Base-by-base conservation (phyloP, 495 filamentous ascomycete species). In the Penicillium antarcticum region DNA sequence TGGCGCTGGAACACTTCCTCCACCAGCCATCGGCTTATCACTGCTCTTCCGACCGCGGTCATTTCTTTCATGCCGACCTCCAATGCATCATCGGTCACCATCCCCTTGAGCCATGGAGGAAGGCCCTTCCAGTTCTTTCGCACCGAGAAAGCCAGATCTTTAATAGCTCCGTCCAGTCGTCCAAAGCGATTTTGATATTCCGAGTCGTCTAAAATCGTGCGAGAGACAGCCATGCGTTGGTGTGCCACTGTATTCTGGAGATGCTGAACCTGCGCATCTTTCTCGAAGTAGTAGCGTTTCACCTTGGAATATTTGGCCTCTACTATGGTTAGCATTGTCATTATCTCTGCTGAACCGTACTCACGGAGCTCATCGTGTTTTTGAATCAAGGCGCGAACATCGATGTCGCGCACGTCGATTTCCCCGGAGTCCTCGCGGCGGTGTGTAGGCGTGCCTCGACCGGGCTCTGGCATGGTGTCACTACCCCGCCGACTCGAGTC, bases 261-360 rank as follows among this genome's bases (percentile, higher is more conserved):
- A 61, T 91, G 87, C 65, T 97, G 90, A 10, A 98, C 89, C 64
- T 97, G 92, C 40, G 86, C 76, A 61, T 95, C 92, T 58, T 91
- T 91, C 50, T 98, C 94, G 65, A 97, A 98, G 65, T 97, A 98
- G 55, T 96, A 87, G 29, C 88, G 83, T 74, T 98, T 98, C 43
- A 98, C 94, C 66, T 97, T 97, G 70, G 90, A 90, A 65, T 98
- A 98, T 75, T 98, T 98, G 55, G 81, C 82, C 65, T 89, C 92
- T 97, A 61, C 26, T 53, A 23, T 42, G 46, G 55, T 63, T 42
- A 57, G 46, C 42, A 37, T 26, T 31, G 4, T 39, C 14, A 31
- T 11, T 19, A 2, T 23, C 32, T 34, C 43, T 45, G 7, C 23
- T 3, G 26, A 26, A 35, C 24, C 40, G 14, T 16, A 68, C 86